phyloP scores from a whole-genome alignment of 306 rosid species.

The Begonia peltatifolia region DNA sequence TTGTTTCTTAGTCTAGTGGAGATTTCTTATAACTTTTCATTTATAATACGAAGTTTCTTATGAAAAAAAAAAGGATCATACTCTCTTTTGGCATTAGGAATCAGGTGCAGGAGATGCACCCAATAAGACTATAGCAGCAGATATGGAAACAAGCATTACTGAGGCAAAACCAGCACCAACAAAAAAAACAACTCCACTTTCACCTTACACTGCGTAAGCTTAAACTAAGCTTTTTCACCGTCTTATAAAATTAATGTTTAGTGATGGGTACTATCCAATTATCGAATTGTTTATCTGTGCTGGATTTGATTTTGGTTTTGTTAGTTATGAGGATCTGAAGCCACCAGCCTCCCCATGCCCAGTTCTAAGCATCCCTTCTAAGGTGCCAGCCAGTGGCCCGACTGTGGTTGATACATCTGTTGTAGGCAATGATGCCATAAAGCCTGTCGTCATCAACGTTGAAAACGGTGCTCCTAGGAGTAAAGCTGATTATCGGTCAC shows the following conservation, averaged over 20 bases:
- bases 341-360: slow-evolving; percentile 56
- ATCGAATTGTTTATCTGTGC: slow-evolving; percentile 1
- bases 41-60: too few relatives aligned
- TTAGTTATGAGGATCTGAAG: slow-evolving; percentile 45
- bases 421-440: slow-evolving; percentile 10
- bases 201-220: slow-evolving; percentile 50
- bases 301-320: slow-evolving; percentile 7
- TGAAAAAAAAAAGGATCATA: too few relatives aligned
- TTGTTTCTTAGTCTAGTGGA: too few relatives aligned
- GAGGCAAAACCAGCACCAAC: slow-evolving; percentile 23
- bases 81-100: slow-evolving; percentile 24
- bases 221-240: neutral
- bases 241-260: neutral
- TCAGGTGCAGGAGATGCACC: slow-evolving; percentile 21
- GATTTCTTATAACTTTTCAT: too few relatives aligned
- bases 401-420: slow-evolving; percentile 12
- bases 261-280: neutral
- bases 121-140: slow-evolving; percentile 16
- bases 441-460: neutral
- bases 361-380: slow-evolving; percentile 26
- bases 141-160: slow-evolving; percentile 11
- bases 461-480: slow-evolving; percentile 21
- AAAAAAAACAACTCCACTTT: slow-evolving; percentile 19
- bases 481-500: slow-evolving; percentile 17
- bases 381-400: slow-evolving; percentile 13